Conservation (phyloP, 1,284 basidiomycete genomes). For the Naganishia liquefaciens region DNA sequence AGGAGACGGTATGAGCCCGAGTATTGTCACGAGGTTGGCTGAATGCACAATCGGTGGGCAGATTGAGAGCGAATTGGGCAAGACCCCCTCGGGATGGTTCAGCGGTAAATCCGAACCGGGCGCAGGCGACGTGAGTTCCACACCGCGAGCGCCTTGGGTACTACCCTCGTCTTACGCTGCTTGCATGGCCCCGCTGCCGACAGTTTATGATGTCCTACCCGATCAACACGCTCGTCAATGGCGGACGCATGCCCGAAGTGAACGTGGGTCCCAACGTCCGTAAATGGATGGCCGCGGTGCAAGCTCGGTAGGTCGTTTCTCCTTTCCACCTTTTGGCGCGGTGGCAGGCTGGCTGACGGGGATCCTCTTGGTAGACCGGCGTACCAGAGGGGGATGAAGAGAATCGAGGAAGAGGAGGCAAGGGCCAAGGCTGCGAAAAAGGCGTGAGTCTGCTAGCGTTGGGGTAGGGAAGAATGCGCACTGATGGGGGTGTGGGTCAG, state of each 20-base stretch:
- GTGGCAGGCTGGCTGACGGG: neutral
- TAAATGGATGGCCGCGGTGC: slow-evolving; percentile 28
- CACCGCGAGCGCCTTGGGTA: neutral
- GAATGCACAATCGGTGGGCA: neutral
- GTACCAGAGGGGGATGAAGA: slow-evolving; percentile 30
- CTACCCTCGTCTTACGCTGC: neutral
- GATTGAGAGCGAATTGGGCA: slow-evolving; percentile 31
- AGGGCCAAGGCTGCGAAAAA: slow-evolving; percentile 25
- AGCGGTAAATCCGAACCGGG: slow-evolving; percentile 27
- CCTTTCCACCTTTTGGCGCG: neutral
- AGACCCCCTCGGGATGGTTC: slow-evolving; percentile 32
- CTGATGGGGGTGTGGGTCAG: neutral
- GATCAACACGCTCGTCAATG: slow-evolving; percentile 28
- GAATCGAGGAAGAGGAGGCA: slow-evolving; percentile 32
- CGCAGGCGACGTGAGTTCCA: slow-evolving; percentile 32
- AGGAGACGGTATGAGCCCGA: neutral
- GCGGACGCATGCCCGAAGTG: slow-evolving; percentile 18
- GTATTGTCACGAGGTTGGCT: neutral
- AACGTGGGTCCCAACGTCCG: slow-evolving; percentile 19
- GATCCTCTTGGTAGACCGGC: slow-evolving; percentile 13
- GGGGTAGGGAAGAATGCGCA: neutral
- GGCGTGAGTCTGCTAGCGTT: slow-evolving; percentile 1
- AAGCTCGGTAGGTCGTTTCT: slow-evolving; percentile 14
- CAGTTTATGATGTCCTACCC: slow-evolving; percentile 36
- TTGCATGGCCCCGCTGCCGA: neutral